Evolutionary conservation across 805 yeast species (phyloP), one percentile per base, ranked within the genome.

Genomic region (Zygoascus flipseniorum): DNA sequence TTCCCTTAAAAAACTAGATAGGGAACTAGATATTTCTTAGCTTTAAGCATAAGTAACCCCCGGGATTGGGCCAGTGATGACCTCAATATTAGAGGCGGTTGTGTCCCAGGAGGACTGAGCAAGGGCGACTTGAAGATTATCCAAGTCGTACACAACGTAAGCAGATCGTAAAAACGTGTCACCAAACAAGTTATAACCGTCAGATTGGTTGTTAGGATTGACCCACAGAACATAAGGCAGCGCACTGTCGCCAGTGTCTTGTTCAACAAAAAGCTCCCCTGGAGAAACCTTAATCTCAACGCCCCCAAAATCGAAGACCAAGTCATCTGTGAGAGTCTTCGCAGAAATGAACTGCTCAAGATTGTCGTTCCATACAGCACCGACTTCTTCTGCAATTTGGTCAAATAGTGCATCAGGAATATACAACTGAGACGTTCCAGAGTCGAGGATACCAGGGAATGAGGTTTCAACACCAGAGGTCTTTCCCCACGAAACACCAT

Each of bases 61-160:
- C 9, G 70, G 69, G 42, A 66, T 60, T 4, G 54, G n/a, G n/a
- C 31, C 35, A 19, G 58, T 52, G 39, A 53, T 52, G 37, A 55
- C 54, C 16, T 58, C 48, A 43, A 67, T 65, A 49, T 67, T 49
- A 5, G 65, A 28, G 13, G 56, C 58, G 14, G 65, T 51, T 26
- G 58, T 56, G 53, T 60, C 59, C 54, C 45, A 59, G 16, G 43
- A 51, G 20, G 78, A 73, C 56, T 73, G 77, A 9, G 83, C 89
- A 52, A 85, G 55, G 0, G 84, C 78, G 39, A 85, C 69, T 60
- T 78, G 73, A 50, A 65, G 66, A 58, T 75, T 76, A 18, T 83
- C 87, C 49, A 83, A 69, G 65, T 86, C 86, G 65, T 77, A 82
- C n/a, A 83, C 88, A 31, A 79, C 76, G 62, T 85, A 86, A 2